These are phyloP conservation scores for Aureobasidium zeae DNA, from an alignment of 2,329 filamentous ascomycete species.

Conservation along the genomic window DNA sequence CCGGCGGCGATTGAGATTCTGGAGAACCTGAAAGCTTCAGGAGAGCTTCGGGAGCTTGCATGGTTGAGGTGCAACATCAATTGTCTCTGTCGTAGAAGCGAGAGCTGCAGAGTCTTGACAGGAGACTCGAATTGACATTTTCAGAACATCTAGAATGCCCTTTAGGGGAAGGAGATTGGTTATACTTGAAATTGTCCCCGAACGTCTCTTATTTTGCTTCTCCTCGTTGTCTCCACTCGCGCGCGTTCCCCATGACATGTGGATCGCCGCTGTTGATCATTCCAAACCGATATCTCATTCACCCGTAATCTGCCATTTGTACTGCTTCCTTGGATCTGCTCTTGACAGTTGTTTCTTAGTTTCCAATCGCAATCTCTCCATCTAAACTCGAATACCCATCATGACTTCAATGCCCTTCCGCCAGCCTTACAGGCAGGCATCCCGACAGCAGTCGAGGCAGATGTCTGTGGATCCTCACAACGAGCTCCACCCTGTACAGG, in stretches of 20 bases:
- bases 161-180: no score
- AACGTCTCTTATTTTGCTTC: no score
- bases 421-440: slow-evolving; percentile 27
- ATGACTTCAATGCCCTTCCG: slow-evolving; percentile 18
- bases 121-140: no score
- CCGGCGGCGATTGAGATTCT: no score
- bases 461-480: slow-evolving; percentile 46
- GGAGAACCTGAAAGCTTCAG: neutral
- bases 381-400: slow-evolving; percentile 3
- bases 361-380: neutral
- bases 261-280: slow-evolving; percentile 2
- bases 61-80: neutral
- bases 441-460: slow-evolving; percentile 36
- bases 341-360: neutral
- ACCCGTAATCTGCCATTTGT: neutral
- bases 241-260: neutral
- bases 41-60: slow-evolving; percentile 3
- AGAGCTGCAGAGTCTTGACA: no score
- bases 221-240: slow-evolving; percentile 11
- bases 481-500: slow-evolving; percentile 47
- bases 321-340: neutral
- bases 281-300: slow-evolving; percentile 3
- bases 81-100: no score
- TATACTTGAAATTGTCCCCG: no score
- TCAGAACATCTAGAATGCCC: no score